Evolutionary conservation across 2,329 filamentous ascomycete genomes (phyloP).

Genomic region (Cadophora sp.): DNA sequence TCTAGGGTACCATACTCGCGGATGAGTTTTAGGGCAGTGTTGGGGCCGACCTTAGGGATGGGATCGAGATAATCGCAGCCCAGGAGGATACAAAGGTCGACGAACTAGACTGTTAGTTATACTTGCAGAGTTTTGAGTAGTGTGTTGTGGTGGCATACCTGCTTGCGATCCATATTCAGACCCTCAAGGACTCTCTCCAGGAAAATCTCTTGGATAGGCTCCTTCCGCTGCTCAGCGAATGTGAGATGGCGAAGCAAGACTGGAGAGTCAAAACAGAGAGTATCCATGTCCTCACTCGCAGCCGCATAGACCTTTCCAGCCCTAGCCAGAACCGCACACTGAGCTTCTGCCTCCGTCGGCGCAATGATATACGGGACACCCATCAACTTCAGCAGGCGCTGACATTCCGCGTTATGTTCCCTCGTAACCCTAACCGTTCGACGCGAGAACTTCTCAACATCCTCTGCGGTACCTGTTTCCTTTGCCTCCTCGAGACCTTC

Average conservation of each 20-base stretch:
- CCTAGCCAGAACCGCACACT: constrained; percentile 88
- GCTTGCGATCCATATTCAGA: constrained; percentile 83
- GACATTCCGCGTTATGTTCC: constrained; percentile 96
- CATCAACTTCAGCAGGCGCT: constrained; percentile 90
- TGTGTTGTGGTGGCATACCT: constrained; percentile 59
- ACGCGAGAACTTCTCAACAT: constrained; percentile 97
- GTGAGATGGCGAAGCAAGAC: constrained; percentile 92
- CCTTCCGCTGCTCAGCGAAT: constrained; percentile 96
- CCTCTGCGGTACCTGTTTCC: constrained; percentile 94
- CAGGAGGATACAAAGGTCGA: constrained; percentile 96
- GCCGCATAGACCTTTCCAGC: constrained; percentile 97
- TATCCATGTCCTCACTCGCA: constrained; percentile 99
- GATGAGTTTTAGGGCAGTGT: constrained; percentile 91
- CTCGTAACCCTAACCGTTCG: constrained; percentile 93
- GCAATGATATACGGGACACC: constrained; percentile 94
- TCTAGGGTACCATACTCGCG: constrained; percentile 90
- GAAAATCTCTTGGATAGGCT: constrained; percentile 95
- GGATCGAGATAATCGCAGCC: constrained; percentile 98
- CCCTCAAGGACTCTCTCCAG: constrained; percentile 87
- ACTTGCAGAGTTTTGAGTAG: not conserved
- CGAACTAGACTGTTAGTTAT: constrained; percentile 67
- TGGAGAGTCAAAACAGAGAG: constrained; percentile 91
- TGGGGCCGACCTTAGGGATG: constrained; percentile 91
- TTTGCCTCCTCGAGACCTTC: constrained; percentile 94
- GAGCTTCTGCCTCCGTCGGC: constrained; percentile 95